These are phyloP conservation scores for Xylariaceae sp. DNA, from an alignment of 2,329 filamentous ascomycete species.

Conservation along the genomic window DNA sequence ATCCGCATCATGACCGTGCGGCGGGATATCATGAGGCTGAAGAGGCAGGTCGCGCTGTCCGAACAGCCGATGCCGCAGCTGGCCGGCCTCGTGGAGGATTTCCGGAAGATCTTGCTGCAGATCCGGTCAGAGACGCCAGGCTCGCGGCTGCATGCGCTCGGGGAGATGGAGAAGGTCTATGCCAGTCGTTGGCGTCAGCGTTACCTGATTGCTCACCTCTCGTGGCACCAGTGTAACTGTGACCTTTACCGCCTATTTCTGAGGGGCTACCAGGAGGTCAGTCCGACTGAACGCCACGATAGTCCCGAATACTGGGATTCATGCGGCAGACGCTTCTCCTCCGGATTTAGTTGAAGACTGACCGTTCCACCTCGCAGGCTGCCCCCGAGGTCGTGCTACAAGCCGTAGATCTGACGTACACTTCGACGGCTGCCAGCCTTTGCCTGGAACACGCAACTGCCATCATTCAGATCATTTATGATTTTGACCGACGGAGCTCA, in stretches of 20 bases:
- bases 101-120: too few relatives aligned
- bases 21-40: conserved; percentile 23
- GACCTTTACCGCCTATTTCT: conserved; percentile 37
- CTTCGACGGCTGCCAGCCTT: conserved; percentile 6
- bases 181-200: conserved; percentile 17
- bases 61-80: too few relatives aligned
- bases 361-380: too few relatives aligned
- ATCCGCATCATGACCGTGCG: conserved; percentile 19
- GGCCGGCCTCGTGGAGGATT: conserved; percentile 17
- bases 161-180: conserved; percentile 11
- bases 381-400: too few relatives aligned
- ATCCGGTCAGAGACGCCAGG: too few relatives aligned
- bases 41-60: conserved; percentile 19
- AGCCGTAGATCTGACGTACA: too few relatives aligned
- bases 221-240: conserved; percentile 35
- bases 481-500: too few relatives aligned
- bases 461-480: too few relatives aligned
- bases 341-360: conserved; percentile 12
- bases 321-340: conserved; percentile 24
- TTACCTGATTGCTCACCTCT: conserved; percentile 27
- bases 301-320: conserved; percentile 14
- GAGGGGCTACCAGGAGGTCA: conserved; percentile 31
- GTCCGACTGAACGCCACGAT: too few relatives aligned
- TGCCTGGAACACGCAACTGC: too few relatives aligned
- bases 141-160: conserved; percentile 16